These are phyloP conservation scores for Corniculantispora saksenae DNA, from an alignment of 2,329 filamentous ascomycete genomes.

Conservation along the genomic window DNA sequence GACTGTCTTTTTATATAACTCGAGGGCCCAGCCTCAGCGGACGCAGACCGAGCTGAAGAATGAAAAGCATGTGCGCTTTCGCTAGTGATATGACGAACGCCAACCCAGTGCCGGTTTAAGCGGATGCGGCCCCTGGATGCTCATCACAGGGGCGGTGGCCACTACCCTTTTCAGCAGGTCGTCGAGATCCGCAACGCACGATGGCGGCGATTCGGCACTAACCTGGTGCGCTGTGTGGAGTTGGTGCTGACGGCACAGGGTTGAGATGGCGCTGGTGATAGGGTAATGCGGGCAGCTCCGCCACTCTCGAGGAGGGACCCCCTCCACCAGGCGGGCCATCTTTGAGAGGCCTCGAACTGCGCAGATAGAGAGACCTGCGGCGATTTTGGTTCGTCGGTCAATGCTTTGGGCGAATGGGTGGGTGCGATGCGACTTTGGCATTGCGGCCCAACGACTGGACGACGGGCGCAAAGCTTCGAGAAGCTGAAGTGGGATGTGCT, in stretches of 20 bases:
- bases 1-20: background rate
- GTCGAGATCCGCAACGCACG: slow-evolving; percentile 18
- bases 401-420: background rate
- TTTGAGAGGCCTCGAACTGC: background rate
- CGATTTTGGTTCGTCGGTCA: background rate
- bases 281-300: slow-evolving; percentile 7
- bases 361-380: background rate
- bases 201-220: slow-evolving; percentile 23
- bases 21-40: background rate
- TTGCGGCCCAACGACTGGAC: background rate
- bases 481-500: background rate
- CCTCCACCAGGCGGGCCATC: background rate
- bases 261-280: slow-evolving; percentile 10
- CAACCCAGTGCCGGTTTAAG: background rate
- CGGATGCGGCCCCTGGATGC: background rate
- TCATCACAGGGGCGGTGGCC: slow-evolving; percentile 10
- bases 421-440: background rate
- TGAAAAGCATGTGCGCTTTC: background rate
- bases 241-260: slow-evolving; percentile 15
- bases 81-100: background rate
- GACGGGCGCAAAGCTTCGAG: background rate
- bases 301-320: background rate
- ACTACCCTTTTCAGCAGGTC: slow-evolving; percentile 26
- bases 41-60: background rate
- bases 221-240: background rate